Evolutionary conservation across 2,329 filamentous ascomycete genomes (phyloP).

Genomic region (Microdochium nivale): DNA sequence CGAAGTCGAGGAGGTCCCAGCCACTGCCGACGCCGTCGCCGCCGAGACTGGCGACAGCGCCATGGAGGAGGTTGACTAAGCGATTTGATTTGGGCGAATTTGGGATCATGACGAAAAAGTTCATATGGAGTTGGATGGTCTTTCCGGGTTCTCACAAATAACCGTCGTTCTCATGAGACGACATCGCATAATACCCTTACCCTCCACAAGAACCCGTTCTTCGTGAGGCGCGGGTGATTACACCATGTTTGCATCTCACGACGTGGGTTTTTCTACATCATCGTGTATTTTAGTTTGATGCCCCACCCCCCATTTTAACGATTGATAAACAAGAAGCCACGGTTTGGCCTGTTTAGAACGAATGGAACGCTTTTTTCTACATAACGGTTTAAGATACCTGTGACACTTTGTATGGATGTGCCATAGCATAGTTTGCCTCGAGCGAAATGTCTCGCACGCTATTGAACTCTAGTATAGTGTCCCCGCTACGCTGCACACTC

Average conservation of each 20-base stretch:
- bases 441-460: too few species aligned
- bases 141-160: slow-evolving; percentile 17
- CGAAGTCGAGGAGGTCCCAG: slow-evolving; percentile 55
- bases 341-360: background rate
- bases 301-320: background rate
- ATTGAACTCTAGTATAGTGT: too few species aligned
- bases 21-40: slow-evolving; percentile 47
- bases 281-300: slow-evolving; percentile 1
- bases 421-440: too few species aligned
- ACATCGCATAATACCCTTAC: slow-evolving; percentile 19
- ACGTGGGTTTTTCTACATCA: background rate
- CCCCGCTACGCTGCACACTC: too few species aligned
- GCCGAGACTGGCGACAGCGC: slow-evolving; percentile 75
- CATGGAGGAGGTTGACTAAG: slow-evolving; percentile 99
- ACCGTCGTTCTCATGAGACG: background rate
- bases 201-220: slow-evolving; percentile 8
- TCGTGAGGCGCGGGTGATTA: background rate
- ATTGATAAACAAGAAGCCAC: background rate
- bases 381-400: too few species aligned
- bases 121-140: slow-evolving; percentile 28
- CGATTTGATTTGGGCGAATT: slow-evolving; percentile 11
- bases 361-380: background rate
- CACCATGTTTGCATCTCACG: background rate
- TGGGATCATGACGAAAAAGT: slow-evolving; percentile 26
- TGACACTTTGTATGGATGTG: too few species aligned